Base-by-base conservation (phyloP, 768 basidiomycete genomes). In the Rhodotorula toruloides region DNA sequence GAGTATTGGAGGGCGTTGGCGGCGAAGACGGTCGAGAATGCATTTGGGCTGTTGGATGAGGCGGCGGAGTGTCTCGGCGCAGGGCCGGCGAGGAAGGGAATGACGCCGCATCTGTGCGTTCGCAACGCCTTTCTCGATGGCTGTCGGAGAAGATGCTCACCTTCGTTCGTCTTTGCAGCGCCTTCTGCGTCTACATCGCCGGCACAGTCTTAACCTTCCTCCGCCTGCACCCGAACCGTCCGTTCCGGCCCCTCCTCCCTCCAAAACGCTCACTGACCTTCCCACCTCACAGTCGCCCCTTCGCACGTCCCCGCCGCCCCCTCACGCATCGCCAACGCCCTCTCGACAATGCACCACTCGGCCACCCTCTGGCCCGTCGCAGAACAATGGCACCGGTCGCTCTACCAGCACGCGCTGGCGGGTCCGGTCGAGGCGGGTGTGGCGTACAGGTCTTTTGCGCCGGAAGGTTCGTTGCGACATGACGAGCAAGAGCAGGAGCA, bases 111-210 rank as follows among this genome's bases (percentile, higher is more conserved):
- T 12, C 32, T 58, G 56, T 58, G 10, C 56, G 56, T 37, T 19
- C 4, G 3, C 3, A 17, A 3, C 7, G 2, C 2, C 8, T 34
- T 2, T 21, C 39, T 39, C 12, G 9, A 19, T 22, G 27, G 22
- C 36, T 48, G 17, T 27, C 8, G 29, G n/a, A 27, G 46, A n/a
- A n/a, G n/a, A n/a, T n/a, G n/a, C n/a, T n/a, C n/a, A n/a, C n/a
- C 31, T 21, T 44, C 22, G 29, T 8, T 37, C 10, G 2, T 36
- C 2, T 17, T 9, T 19, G 29, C 56, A 58, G 56, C 46, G 34
- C 56, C 3, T 47, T 58, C 46, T 58, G 44, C 34, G 27, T 43
- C 36, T 58, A n/a, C 56, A 25, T 58, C 46, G 56, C 56, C n/a
- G 44, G 22, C 16, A 27, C 46, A 1, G 48, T 25, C 32, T 46